Base-by-base conservation (phyloP, 306 rosid genomes). In the Vigna mungo region DNA sequence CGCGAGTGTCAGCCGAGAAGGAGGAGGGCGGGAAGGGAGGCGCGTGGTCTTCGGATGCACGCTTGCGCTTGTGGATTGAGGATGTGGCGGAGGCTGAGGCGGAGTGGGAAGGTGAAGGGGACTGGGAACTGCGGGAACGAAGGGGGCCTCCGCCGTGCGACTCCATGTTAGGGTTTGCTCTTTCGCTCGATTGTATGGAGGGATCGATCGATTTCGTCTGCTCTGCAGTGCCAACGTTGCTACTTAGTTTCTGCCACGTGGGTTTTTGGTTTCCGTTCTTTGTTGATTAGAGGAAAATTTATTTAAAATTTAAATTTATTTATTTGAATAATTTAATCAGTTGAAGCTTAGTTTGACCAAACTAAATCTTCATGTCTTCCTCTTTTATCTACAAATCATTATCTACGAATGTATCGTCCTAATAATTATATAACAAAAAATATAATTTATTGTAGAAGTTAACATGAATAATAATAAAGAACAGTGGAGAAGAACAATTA, bases 11-110 rank as follows among this genome's bases (percentile, higher is more conserved):
- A 23, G 97, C 93, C 39, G 97, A 93, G 84, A 89, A 89, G 48
- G 97, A 95, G 4, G 97, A 94, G 48, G 97, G 97, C 9, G 96
- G 97, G 61, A 92, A 95, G 13, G 96, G 98, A 3, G 97, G 98
- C 25, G 86, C 97, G 84, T 90, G 97, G 76, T 91, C 97, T 18
- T 92, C 96, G 4, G 96, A 69, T 18, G 90, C 89, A 72, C 88
- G 83, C 79, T 89, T 92, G 83, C 97, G 94, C 87, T 92, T 96
- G 88, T 87, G 97, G 82, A 93, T 85, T 77, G 98, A 87, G 0
- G 98, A 96, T 55, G 96, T 96, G 58, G 98, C 97, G 23, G 99
- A 92, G 64, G 97, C 97, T 4, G 98, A 91, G 11, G 95, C 97
- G 2, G 96, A 96, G 80, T 96, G 99, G 1, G 98, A 96, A 1